A percentile compares a stretch with the other conserved stretches of the same genome.
phyloP scores from a whole-genome alignment of 176 grass and related monocot species.

The Zizania latifolia region DNA sequence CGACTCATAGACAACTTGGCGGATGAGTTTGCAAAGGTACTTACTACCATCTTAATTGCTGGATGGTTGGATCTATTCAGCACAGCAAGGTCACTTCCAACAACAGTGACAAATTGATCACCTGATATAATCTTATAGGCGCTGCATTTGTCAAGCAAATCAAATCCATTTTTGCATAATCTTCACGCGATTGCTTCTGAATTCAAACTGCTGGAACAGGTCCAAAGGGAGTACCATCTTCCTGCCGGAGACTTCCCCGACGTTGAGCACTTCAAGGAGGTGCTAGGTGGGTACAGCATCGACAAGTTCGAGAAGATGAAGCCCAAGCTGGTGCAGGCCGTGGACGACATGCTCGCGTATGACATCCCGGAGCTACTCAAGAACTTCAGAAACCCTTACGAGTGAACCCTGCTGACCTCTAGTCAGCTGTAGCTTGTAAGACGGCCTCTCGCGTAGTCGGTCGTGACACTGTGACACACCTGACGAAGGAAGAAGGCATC shows the following conservation, averaged over 20 bases:
- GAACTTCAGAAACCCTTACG: slow-evolving; percentile 85
- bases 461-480: background rate
- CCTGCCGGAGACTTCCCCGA: slow-evolving; percentile 80
- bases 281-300: slow-evolving; percentile 71
- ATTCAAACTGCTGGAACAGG: slow-evolving; percentile 38
- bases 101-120: background rate
- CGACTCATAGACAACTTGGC: slow-evolving; percentile 64
- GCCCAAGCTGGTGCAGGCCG: slow-evolving; percentile 80
- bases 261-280: slow-evolving; percentile 79
- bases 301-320: slow-evolving; percentile 96
- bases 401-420: slow-evolving; percentile 36
- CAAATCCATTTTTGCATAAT: background rate
- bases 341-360: slow-evolving; percentile 84
- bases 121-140: too few species aligned
- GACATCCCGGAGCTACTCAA: slow-evolving; percentile 82
- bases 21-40: slow-evolving; percentile 83
- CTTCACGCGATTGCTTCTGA: background rate
- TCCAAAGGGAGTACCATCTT: slow-evolving; percentile 79
- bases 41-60: background rate
- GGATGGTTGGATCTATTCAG: background rate
- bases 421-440: slow-evolving; percentile 7
- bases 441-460: background rate
- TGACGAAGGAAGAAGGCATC: background rate
- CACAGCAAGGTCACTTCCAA: background rate
- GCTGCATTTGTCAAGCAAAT: background rate